Conservation (phyloP, 495 filamentous ascomycete species). For the Aspergillus steynii region DNA sequence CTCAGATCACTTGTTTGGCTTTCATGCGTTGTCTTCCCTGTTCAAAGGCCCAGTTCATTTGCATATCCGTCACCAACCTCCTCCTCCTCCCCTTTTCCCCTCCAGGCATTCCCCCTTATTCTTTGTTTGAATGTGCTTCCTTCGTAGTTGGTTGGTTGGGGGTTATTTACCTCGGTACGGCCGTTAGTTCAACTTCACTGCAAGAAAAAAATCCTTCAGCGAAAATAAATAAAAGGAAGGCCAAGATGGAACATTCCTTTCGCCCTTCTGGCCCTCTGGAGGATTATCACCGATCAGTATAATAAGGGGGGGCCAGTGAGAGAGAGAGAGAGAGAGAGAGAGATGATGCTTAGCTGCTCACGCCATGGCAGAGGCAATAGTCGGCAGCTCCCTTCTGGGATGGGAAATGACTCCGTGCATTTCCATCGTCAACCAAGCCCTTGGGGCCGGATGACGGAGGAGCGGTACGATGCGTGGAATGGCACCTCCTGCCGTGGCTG, state of each 20-base stretch:
- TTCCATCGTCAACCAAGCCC: conserved; percentile 19
- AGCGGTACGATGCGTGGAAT: conserved; percentile 16
- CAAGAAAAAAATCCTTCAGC: neutral
- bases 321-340: neutral
- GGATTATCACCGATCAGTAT: neutral
- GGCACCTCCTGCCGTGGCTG: conserved; percentile 17
- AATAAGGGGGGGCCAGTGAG: neutral
- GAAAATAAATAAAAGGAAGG: neutral
- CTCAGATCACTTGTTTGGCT: conserved; percentile 11
- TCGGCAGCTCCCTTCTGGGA: conserved; percentile 7
- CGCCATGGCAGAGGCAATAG: neutral
- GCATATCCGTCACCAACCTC: neutral
- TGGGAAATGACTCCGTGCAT: conserved; percentile 28
- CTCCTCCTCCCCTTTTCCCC: no score
- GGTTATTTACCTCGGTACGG: neutral
- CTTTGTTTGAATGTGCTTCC: neutral
- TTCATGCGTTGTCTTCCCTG: neutral
- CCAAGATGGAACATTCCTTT: neutral
- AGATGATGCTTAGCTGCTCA: neutral
- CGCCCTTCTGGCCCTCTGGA: neutral
- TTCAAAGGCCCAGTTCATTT: neutral
- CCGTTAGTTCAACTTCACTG: neutral
- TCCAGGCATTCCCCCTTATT: neutral
- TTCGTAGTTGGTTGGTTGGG: neutral
- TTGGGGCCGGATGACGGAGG: conserved; percentile 21